Percentiles rank a stretch among this genome's conserved stretches.
Evolutionary conservation across 2,329 filamentous ascomycete species (phyloP).

Genomic region (Akanthomyces dipterigenus): DNA sequence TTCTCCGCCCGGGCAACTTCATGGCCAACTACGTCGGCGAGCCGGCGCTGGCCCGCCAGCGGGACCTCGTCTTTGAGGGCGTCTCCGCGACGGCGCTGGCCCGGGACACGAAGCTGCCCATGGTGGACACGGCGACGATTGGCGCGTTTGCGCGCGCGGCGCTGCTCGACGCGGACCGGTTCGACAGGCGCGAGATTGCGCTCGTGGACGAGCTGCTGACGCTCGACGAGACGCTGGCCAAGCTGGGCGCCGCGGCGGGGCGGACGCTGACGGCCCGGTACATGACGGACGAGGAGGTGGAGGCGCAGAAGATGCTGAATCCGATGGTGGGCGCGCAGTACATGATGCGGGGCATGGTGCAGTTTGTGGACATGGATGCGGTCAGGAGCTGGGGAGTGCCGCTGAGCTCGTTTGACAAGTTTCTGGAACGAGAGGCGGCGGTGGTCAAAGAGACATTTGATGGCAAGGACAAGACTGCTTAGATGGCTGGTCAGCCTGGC

Average conservation of each 20-base stretch:
- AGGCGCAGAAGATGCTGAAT: slow-evolving; percentile 26
- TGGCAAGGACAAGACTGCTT: too few relatives aligned
- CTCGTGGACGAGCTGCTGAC: slow-evolving; percentile 35
- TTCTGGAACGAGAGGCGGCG: slow-evolving; percentile 33
- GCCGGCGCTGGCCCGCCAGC: slow-evolving; percentile 30
- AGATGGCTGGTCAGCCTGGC: too few relatives aligned
- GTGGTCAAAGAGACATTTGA: slow-evolving; percentile 24
- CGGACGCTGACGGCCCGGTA: slow-evolving; percentile 30
- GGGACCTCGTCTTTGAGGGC: slow-evolving; percentile 30
- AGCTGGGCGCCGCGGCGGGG: slow-evolving; percentile 28
- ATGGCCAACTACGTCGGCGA: slow-evolving; percentile 44
- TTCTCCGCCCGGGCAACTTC: slow-evolving; percentile 44
- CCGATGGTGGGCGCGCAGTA: slow-evolving; percentile 33
- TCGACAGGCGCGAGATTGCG: slow-evolving; percentile 32
- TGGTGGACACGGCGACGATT: slow-evolving; percentile 42
- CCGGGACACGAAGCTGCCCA: slow-evolving; percentile 30
- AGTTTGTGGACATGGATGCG: slow-evolving; percentile 30
- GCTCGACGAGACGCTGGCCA: slow-evolving; percentile 28
- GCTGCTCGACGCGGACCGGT: slow-evolving; percentile 34
- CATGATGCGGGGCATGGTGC: slow-evolving; percentile 26
- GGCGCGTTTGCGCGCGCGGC: slow-evolving; percentile 38
- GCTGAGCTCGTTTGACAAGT: slow-evolving; percentile 36
- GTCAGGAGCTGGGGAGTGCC: slow-evolving; percentile 32
- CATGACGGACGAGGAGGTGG: slow-evolving; percentile 35
- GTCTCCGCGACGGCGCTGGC: slow-evolving; percentile 30